These are phyloP conservation scores for Coemansia sp. DNA, from an alignment of 192 early-diverging fungal genomes.

Conservation along the genomic window DNA sequence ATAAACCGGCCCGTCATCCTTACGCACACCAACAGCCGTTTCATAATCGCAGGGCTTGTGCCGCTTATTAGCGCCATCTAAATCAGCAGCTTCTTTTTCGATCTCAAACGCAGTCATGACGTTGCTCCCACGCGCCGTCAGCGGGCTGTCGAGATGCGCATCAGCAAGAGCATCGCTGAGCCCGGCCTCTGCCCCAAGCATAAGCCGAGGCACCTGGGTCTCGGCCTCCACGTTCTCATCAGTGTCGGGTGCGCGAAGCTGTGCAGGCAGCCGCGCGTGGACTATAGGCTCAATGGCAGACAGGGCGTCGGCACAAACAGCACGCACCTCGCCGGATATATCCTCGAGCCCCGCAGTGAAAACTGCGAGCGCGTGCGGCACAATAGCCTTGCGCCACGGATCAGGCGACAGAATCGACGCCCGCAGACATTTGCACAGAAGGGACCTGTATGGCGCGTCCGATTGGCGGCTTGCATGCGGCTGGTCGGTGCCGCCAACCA, in stretches of 20 bases:
- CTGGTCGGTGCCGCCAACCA: slow-evolving; percentile 25
- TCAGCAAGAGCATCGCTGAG: slow-evolving; percentile 23
- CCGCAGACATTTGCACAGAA: slow-evolving; percentile 34
- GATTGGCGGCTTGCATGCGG: slow-evolving; percentile 35
- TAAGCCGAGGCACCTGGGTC: slow-evolving; percentile 10
- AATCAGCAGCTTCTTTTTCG: neutral
- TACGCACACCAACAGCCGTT: neutral
- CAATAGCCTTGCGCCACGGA: slow-evolving; percentile 47
- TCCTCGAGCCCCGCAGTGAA: slow-evolving; percentile 36
- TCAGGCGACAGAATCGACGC: slow-evolving; percentile 52
- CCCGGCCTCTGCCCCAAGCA: slow-evolving; percentile 15
- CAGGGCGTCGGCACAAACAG: slow-evolving; percentile 22
- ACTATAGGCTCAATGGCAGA: slow-evolving; percentile 37
- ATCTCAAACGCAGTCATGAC: neutral
- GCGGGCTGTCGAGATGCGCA: slow-evolving; percentile 2
- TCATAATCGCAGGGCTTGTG: slow-evolving; percentile 14
- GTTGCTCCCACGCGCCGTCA: neutral
- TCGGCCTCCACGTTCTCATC: slow-evolving; percentile 26
- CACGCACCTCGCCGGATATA: slow-evolving; percentile 22
- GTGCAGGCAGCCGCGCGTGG: slow-evolving; percentile 48
- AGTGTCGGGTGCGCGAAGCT: slow-evolving; percentile 43
- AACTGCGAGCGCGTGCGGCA: slow-evolving; percentile 42
- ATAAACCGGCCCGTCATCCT: neutral
- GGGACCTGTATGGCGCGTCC: slow-evolving; percentile 19
- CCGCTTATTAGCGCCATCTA: slow-evolving; percentile 17